Percentiles rank a stretch among this genome's conserved stretches.
phyloP scores from a whole-genome alignment of 2,329 filamentous ascomycete genomes.

The Colletotrichum tropicale region DNA sequence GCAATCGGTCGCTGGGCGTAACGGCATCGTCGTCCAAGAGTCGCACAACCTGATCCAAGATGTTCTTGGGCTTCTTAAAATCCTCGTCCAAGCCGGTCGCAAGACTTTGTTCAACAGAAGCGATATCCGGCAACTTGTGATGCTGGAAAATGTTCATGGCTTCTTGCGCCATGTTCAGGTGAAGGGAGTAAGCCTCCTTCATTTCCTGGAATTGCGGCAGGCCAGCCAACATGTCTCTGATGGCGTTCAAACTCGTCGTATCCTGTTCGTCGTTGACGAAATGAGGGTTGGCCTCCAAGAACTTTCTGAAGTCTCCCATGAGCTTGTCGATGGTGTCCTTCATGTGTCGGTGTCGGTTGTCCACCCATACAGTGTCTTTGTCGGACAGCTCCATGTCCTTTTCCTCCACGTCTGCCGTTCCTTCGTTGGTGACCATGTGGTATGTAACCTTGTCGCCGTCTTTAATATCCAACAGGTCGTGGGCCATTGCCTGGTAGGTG shows the following conservation, averaged over 20 bases:
- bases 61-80: slow-evolving; percentile 85
- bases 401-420: slow-evolving; percentile 70
- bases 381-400: slow-evolving; percentile 93
- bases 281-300: slow-evolving; percentile 88
- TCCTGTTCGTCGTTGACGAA: slow-evolving; percentile 78
- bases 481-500: slow-evolving; percentile 98
- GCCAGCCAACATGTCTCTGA: slow-evolving; percentile 96
- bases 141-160: slow-evolving; percentile 93
- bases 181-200: slow-evolving; percentile 93
- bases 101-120: slow-evolving; percentile 86
- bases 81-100: slow-evolving; percentile 94
- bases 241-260: slow-evolving; percentile 81
- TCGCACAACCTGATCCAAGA: slow-evolving; percentile 83
- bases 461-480: slow-evolving; percentile 87
- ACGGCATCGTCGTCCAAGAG: slow-evolving; percentile 87
- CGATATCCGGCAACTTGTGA: slow-evolving; percentile 84
- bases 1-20: slow-evolving; percentile 74
- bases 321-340: slow-evolving; percentile 95
- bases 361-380: slow-evolving; percentile 92
- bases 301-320: slow-evolving; percentile 90
- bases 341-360: slow-evolving; percentile 95
- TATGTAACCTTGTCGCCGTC: slow-evolving; percentile 91
- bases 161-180: slow-evolving; percentile 95
- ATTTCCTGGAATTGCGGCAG: slow-evolving; percentile 93
- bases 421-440: slow-evolving; percentile 79